Conservation (phyloP, 2,329 filamentous ascomycete genomes). For the Rosellinia necatrix region DNA sequence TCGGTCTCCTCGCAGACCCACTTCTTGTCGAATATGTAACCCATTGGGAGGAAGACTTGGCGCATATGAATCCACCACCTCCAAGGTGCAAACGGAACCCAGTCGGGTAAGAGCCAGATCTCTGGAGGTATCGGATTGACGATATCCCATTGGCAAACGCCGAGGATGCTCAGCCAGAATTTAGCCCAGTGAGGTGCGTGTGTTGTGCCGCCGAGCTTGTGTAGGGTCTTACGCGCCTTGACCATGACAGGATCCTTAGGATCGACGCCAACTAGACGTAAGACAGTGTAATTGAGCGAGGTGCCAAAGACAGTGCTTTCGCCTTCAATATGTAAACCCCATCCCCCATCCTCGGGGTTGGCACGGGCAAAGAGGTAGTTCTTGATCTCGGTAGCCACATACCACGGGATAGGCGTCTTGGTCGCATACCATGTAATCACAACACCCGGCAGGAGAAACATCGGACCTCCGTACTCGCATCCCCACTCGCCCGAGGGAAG, state of each 20-base stretch:
- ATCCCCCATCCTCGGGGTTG: slow-evolving; percentile 87
- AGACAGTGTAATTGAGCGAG: slow-evolving; percentile 79
- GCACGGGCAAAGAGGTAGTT: slow-evolving; percentile 89
- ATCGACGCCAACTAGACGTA: slow-evolving; percentile 81
- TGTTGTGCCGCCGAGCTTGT: slow-evolving; percentile 82
- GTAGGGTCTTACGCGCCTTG: slow-evolving; percentile 80
- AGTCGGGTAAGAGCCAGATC: slow-evolving; percentile 89
- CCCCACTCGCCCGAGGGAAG: slow-evolving; percentile 90
- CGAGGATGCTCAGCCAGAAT: slow-evolving; percentile 87
- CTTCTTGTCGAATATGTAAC: slow-evolving; percentile 81
- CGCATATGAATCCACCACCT: slow-evolving; percentile 98
- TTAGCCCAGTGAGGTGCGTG: slow-evolving; percentile 95
- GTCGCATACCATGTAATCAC: slow-evolving; percentile 89
- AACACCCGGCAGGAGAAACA: slow-evolving; percentile 89
- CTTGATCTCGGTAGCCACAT: slow-evolving; percentile 84
- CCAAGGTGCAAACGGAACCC: slow-evolving; percentile 88
- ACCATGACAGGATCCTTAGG: slow-evolving; percentile 84
- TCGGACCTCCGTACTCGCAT: slow-evolving; percentile 96
- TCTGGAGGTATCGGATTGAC: slow-evolving; percentile 95
- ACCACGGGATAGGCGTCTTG: slow-evolving; percentile 79
- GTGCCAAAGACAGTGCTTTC: slow-evolving; percentile 93
- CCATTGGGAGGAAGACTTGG: slow-evolving; percentile 94
- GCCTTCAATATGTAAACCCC: slow-evolving; percentile 94
- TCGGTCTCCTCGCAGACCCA: slow-evolving; percentile 79
- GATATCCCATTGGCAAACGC: slow-evolving; percentile 84